These are phyloP conservation scores for Lentinula sp. DNA, from an alignment of 768 basidiomycete species.

Conservation along the genomic window DNA sequence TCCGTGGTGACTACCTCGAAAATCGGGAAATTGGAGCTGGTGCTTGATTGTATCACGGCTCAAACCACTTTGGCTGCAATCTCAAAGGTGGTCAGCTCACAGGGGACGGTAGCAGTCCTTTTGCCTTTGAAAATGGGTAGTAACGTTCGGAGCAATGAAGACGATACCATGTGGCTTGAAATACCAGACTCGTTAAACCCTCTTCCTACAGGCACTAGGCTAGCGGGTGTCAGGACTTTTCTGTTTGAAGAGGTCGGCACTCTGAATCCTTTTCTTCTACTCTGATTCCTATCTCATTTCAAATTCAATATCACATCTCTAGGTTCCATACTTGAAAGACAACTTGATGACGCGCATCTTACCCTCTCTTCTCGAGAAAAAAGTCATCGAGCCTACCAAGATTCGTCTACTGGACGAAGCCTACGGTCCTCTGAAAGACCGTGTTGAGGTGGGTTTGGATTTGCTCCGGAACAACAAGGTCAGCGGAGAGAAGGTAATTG, in stretches of 20 bases:
- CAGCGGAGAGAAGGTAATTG: conserved; percentile 44
- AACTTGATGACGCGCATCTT: conserved; percentile 42
- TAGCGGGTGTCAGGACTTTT: conserved; percentile 36
- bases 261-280: neutral
- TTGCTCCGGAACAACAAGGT: conserved; percentile 40
- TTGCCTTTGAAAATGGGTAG: conserved; percentile 41
- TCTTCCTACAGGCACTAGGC: conserved; percentile 27
- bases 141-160: conserved; percentile 23
- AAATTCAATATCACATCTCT: neutral
- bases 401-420: conserved; percentile 31
- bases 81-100: conserved; percentile 27
- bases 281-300: no score
- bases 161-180: conserved; percentile 23
- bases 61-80: conserved; percentile 28
- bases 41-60: conserved; percentile 33
- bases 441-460: conserved; percentile 35
- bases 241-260: conserved; percentile 29
- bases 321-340: conserved; percentile 33
- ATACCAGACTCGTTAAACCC: conserved; percentile 28
- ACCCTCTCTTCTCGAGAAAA: conserved; percentile 30
- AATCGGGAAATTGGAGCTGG: conserved; percentile 25
- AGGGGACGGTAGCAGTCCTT: conserved; percentile 36
- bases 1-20: conserved; percentile 15
- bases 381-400: conserved; percentile 34
- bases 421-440: conserved; percentile 30